phyloP scores from a whole-genome alignment of 176 grass and related monocot genomes.

The Cenchrus americanus region DNA sequence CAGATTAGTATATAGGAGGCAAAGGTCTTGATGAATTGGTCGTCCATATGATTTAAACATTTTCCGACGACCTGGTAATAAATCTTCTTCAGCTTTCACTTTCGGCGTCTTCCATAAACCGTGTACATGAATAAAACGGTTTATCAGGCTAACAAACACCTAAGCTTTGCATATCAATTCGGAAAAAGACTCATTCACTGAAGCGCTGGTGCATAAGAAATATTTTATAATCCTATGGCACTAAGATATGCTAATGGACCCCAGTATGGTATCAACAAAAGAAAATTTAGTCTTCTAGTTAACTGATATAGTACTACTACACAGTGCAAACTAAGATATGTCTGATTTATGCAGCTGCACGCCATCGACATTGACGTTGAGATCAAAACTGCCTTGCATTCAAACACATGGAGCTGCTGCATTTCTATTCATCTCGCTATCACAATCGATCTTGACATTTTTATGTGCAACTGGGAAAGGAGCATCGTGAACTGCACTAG shows the following conservation, averaged over 20 bases:
- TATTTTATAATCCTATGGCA: not conserved
- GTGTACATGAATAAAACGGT: too few species aligned
- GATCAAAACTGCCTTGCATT: not conserved
- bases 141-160: not conserved
- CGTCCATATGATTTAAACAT: conserved; percentile 1
- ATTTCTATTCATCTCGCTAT: conserved; percentile 16
- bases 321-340: not conserved
- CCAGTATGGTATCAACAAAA: not conserved
- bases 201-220: not conserved
- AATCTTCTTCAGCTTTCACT: not conserved
- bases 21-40: conserved; percentile 32
- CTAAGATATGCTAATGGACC: not conserved
- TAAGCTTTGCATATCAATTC: not conserved
- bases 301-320: not conserved
- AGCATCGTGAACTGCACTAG: not conserved
- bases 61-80: conserved; percentile 31
- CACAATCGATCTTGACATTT: not conserved
- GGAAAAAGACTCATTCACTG: not conserved
- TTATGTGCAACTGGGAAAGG: not conserved
- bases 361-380: not conserved
- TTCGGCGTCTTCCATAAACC: conserved; percentile 34
- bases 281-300: not conserved
- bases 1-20: not conserved
- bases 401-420: not conserved
- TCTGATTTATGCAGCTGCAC: not conserved